These are phyloP conservation scores for Candida andamanensis DNA, from an alignment of 805 yeast genomes.

Conservation along the genomic window DNA sequence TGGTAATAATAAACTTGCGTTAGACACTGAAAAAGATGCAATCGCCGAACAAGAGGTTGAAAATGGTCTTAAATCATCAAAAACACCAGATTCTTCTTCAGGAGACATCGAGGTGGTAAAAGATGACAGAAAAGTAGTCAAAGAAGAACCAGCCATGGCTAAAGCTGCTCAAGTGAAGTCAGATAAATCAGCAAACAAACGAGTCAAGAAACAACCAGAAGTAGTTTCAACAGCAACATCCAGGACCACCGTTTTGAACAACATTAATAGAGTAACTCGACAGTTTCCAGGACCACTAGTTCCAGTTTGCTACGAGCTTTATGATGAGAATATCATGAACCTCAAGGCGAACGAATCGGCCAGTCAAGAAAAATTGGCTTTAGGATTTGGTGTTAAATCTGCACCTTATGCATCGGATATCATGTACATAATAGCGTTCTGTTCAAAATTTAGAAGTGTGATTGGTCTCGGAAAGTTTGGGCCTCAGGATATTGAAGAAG, in stretches of 20 bases:
- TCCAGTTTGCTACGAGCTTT: constrained; percentile 28
- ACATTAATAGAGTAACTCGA: constrained; percentile 24
- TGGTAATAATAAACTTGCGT: constrained; percentile 6
- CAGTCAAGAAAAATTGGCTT: constrained; percentile 22
- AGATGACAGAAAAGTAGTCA: neutral
- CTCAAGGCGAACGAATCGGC: constrained; percentile 11
- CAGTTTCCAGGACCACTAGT: constrained; percentile 38
- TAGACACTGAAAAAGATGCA: neutral
- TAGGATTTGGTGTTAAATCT: constrained; percentile 24
- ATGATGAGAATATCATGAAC: constrained; percentile 31
- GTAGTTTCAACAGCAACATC: constrained; percentile 4
- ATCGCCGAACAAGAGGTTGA: neutral
- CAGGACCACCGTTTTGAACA: constrained; percentile 29
- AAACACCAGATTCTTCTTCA: neutral
- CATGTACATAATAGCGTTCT: constrained; percentile 25
- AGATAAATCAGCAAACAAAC: neutral
- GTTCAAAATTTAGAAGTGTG: constrained; percentile 26
- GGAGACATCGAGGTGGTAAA: neutral
- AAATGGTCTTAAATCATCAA: neutral
- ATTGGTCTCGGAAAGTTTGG: constrained; percentile 18
- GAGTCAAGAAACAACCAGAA: neutral
- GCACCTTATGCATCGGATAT: constrained; percentile 30
- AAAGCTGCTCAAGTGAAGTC: constrained; percentile 1
- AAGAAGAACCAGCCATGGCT: neutral
- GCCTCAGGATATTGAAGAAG: constrained; percentile 35